Base-by-base conservation (phyloP, 2,329 filamentous ascomycete genomes). In the Achaetomium macrosporum region DNA sequence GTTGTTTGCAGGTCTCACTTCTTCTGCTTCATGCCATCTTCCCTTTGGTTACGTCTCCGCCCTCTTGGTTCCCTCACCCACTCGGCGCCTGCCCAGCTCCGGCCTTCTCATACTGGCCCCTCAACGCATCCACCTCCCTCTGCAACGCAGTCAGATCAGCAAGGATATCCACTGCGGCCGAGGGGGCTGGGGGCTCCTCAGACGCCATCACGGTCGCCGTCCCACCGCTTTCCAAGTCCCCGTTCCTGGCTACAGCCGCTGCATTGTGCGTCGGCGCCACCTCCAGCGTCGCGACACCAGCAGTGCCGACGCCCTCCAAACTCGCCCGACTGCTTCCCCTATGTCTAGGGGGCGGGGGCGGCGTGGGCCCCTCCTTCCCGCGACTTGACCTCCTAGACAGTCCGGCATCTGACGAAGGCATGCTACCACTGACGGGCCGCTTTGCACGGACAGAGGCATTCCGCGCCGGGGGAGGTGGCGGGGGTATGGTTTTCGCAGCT, bases 81-180 rank as follows among this genome's bases (percentile, higher is more conserved):
- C 7, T 12, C 35, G 6, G 2, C 35, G 13, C 40, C 15, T 29
- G 9, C 12, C 51, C 44, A 36, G 43, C 11, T 25, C 25, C 25
- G 7, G 43, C 11, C 25, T 62, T 66, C 35, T 65, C 66, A 42
- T 68, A 70, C 59, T 68, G 69, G 8, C 70, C 74, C 61, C 79
- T 72, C 42, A 86, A 63, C 4, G 81, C 85, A 68, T 92, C 87
- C 37, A 92, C 87, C 64, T 92, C 88, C 64, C 79, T 78, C 68
- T 89, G 87, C 57, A 92, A 69, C 19, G 83, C 82, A 43, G 81
- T 79, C 51, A 92, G 69, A 65, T 91, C 86, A 1, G 85, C 85
- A 59, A 92, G 68, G 54, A 91, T 88, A 63, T 87, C 80, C 40
- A 69, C 67, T 1, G 72, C 69, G 48, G 71, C 68, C 10, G 71